These are phyloP conservation scores for Botrytis aclada DNA, from an alignment of 2,329 filamentous ascomycete genomes.

Conservation along the genomic window DNA sequence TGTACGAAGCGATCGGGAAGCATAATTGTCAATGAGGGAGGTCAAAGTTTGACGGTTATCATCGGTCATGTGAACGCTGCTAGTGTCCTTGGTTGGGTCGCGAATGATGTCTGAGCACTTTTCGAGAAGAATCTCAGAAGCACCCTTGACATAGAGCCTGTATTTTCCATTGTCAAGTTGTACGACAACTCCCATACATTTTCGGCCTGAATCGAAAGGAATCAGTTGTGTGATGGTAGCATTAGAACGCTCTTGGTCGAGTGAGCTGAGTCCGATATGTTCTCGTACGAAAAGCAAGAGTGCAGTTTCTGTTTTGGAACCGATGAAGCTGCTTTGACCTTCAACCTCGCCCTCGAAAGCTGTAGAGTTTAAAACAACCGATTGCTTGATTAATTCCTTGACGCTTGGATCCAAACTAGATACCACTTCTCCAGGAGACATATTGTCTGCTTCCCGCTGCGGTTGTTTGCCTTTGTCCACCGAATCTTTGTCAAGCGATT, in stretches of 20 bases:
- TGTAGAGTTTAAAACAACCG: slow-evolving; percentile 66
- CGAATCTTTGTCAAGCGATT: slow-evolving; percentile 34
- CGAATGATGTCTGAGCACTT: slow-evolving; percentile 50
- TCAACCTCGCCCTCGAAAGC: slow-evolving; percentile 65
- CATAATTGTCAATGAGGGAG: slow-evolving; percentile 58
- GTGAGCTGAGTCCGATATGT: slow-evolving; percentile 59
- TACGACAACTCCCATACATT: slow-evolving; percentile 66
- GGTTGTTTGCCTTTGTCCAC: slow-evolving; percentile 29
- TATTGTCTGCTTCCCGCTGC: slow-evolving; percentile 29
- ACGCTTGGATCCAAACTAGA: slow-evolving; percentile 31
- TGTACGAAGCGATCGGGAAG: slow-evolving; percentile 66
- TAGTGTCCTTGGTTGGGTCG: slow-evolving; percentile 56
- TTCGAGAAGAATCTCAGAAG: slow-evolving; percentile 49
- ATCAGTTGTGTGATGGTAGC: slow-evolving; percentile 55
- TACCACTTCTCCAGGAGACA: slow-evolving; percentile 35
- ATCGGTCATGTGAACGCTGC: slow-evolving; percentile 50
- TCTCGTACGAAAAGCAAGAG: slow-evolving; percentile 67
- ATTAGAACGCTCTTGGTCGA: slow-evolving; percentile 61
- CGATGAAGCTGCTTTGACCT: slow-evolving; percentile 60
- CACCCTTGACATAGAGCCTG: slow-evolving; percentile 51
- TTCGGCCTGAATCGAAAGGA: slow-evolving; percentile 45
- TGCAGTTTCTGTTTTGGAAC: slow-evolving; percentile 76
- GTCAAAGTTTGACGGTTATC: slow-evolving; percentile 54
- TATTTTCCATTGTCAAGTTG: slow-evolving; percentile 46
- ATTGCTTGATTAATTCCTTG: slow-evolving; percentile 53